Evolutionary conservation across 805 yeast species (phyloP).

Genomic region (Myxozyma monticola): DNA sequence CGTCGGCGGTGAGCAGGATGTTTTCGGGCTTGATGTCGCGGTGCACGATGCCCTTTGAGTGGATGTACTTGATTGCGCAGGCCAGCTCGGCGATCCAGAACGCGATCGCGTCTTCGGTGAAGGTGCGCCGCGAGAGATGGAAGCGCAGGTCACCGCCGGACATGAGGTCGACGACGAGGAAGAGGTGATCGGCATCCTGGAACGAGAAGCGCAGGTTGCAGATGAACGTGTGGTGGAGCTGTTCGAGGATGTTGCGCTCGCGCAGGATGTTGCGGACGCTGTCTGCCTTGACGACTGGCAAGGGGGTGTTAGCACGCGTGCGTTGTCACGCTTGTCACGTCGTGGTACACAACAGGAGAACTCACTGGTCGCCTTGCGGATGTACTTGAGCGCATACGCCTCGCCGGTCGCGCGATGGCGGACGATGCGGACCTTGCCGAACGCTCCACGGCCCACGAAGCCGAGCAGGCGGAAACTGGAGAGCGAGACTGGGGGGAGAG

Average conservation of each 20-base stretch:
- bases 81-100: constrained; percentile 36
- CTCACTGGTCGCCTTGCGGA: constrained; percentile 31
- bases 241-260: constrained; percentile 35
- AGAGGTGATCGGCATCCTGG: constrained; percentile 33
- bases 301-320: not conserved
- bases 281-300: constrained; percentile 21
- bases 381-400: constrained; percentile 36
- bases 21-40: constrained; percentile 35
- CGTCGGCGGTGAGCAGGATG: constrained; percentile 59
- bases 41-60: constrained; percentile 19
- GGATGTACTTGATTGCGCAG: constrained; percentile 35
- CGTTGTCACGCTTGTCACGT: not conserved
- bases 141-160: constrained; percentile 38
- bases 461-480: constrained; percentile 44
- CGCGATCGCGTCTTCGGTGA: constrained; percentile 34
- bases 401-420: constrained; percentile 25
- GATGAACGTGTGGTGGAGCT: constrained; percentile 34
- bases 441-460: constrained; percentile 80
- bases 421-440: constrained; percentile 71
- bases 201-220: constrained; percentile 37
- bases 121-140: constrained; percentile 30
- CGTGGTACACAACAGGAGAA: not conserved
- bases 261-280: constrained; percentile 29
- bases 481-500: constrained; percentile 13
- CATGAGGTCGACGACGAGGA: constrained; percentile 35